Base-by-base conservation (phyloP, 495 filamentous ascomycete genomes). In the Amniculicola lignicola region DNA sequence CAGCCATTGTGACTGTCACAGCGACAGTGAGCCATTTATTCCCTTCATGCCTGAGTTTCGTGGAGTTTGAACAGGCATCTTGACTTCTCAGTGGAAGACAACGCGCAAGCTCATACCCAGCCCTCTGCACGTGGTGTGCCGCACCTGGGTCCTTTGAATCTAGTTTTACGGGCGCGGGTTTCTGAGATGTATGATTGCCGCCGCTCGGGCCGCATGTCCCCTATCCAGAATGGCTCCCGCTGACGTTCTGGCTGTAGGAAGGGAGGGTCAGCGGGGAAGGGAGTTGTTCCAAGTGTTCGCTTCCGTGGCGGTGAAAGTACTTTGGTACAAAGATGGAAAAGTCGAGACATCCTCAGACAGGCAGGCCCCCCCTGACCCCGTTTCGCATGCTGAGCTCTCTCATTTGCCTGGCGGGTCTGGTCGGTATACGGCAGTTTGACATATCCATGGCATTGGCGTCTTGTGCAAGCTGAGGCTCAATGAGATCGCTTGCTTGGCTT, bases 121-220 rank as follows among this genome's bases (percentile, higher is more conserved):
- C 16, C 18, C 23, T 23, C 36, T 54, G n/a, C 56, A 57, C 47
- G 56, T 60, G 61, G 51, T 14, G 19, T 53, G 47, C 51, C 50
- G 50, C 52, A 60, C 25, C 12, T 44, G 24, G 37, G n/a, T 28
- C 15, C n/a, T 44, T 51, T 24, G 19, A 40, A 45, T 1, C 31
- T 56, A 43, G 50, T 47, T 37, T 18, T 3, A 15, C 21, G 16
- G 55, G 45, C 52, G 49, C 39, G 23, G 14, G 55, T 63, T 59
- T 63, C 55, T 39, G 38, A 50, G 46, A n/a, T 57, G 59, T 62
- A 24, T 62, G 59, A 62, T 59, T 60, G 42, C 27, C 56, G 29
- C 44, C 45, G 59, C 33, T 47, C 42, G 59, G 54, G 51, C 60
- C 19, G 49, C 33, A 51, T 45, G 7, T 24, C 42, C 59, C 35